Conservation (phyloP, 805 yeast species). For the Yarrowia porcina region DNA sequence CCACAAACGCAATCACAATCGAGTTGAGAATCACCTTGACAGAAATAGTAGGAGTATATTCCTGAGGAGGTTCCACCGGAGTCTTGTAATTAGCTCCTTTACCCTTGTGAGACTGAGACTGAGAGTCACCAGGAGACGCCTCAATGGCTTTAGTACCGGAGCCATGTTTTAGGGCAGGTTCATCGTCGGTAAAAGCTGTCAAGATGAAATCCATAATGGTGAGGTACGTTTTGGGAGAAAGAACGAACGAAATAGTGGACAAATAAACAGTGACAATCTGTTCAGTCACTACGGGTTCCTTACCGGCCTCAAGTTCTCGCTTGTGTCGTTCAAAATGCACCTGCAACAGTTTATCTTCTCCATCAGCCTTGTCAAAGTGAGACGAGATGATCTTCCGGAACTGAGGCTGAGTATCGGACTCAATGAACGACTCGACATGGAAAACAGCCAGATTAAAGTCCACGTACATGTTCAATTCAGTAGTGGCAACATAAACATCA, state of each 20-base stretch:
- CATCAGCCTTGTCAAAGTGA: slow-evolving; percentile 29
- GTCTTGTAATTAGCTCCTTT: slow-evolving; percentile 17
- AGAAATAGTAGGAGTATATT: slow-evolving; percentile 42
- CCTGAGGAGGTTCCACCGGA: slow-evolving; percentile 11
- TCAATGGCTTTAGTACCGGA: background rate
- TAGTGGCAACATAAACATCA: slow-evolving; percentile 56
- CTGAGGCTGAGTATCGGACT: slow-evolving; percentile 56
- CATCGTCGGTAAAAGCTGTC: slow-evolving; percentile 85
- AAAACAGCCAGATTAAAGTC: slow-evolving; percentile 63
- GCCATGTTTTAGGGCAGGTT: slow-evolving; percentile 30
- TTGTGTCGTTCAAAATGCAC: slow-evolving; percentile 57
- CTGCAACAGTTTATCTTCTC: slow-evolving; percentile 50
- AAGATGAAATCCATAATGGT: slow-evolving; percentile 76
- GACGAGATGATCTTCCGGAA: slow-evolving; percentile 71
- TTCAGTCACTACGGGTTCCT: slow-evolving; percentile 52
- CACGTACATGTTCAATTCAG: slow-evolving; percentile 59
- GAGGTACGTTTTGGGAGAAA: slow-evolving; percentile 73
- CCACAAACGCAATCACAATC: slow-evolving; percentile 70
- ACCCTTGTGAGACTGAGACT: background rate
- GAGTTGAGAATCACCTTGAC: slow-evolving; percentile 69
- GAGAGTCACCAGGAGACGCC: background rate
- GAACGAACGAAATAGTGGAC: slow-evolving; percentile 71
- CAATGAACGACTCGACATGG: slow-evolving; percentile 71
- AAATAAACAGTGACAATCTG: slow-evolving; percentile 69
- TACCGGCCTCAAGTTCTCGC: slow-evolving; percentile 54